A percentile compares a stretch with the other conserved stretches of the same genome.
Evolutionary conservation across 208 protist species (phyloP).

Genomic region (Trypanosoma congolense): DNA sequence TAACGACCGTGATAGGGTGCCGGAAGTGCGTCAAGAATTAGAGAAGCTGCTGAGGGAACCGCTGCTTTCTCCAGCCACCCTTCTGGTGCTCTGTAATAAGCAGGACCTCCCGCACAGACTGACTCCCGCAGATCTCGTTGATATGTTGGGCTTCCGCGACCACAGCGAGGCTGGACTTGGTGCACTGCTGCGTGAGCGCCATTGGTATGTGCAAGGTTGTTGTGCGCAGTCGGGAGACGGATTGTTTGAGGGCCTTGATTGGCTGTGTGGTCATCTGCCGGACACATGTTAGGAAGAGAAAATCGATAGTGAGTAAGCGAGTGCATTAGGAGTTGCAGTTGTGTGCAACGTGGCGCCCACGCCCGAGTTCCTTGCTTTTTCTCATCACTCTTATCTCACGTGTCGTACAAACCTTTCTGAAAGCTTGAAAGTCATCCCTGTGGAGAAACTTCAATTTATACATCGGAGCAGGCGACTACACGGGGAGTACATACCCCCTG

Average conservation of each 20-base stretch:
- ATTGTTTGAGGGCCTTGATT: constrained; percentile 96
- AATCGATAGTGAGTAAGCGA: no score
- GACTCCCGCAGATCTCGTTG: constrained; percentile 54
- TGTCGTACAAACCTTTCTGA: no score
- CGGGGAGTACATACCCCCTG: no score
- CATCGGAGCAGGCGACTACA: no score
- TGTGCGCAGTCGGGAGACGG: constrained; percentile 95
- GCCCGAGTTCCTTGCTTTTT: no score
- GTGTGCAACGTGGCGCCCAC: no score
- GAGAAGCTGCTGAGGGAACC: constrained; percentile 76
- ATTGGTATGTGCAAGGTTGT: constrained; percentile 94
- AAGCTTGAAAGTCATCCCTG: no score
- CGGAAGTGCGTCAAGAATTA: constrained; percentile 79
- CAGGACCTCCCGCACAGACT: constrained; percentile 84
- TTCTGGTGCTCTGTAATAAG: constrained; percentile 96
- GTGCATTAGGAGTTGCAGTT: not conserved
- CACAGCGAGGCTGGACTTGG: constrained; percentile 28
- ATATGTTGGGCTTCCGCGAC: constrained; percentile 47
- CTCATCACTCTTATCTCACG: no score
- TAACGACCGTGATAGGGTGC: constrained; percentile 82
- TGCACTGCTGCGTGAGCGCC: constrained; percentile 28
- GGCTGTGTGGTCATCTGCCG: constrained; percentile 85
- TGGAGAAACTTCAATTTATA: no score
- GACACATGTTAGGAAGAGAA: constrained; percentile 21
- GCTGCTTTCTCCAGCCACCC: constrained; percentile 55